Evolutionary conservation across 495 filamentous ascomycete species (phyloP), one percentile per base, ranked within the genome.

Genomic region (Aspergillus campestris): DNA sequence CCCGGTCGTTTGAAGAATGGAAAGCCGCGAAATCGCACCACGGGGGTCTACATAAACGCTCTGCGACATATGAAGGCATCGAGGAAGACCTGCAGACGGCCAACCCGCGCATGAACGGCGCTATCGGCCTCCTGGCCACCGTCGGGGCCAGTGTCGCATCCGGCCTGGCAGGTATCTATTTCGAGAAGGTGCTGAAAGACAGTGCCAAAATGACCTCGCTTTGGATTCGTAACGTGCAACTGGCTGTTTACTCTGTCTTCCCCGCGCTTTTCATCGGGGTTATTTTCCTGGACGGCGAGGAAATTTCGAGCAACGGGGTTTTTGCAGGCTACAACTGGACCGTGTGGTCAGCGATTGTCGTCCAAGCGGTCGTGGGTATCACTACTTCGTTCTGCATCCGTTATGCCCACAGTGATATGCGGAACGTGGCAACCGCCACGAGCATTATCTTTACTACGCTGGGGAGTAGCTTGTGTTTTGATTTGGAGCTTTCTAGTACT

Each of bases 51-150:
- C 66, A 73, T 14, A 72, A 71, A 42, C 81, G 92, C n/a, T 95
- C 89, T n/a, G 89, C 89, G 5, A 94, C 89, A 1, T 95, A 96
- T 56, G 84, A 95, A 62, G 91, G 92, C 14, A 95, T 95, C 42
- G 73, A 88, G 50, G 83, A 92, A 48, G 91, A 95, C 56, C 73
- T 84, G 33, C 71, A 75, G 35, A 62, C 76, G 27, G 74, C 72
- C 12, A 67, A 76, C 18, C 84, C 83, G 7, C 64, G 73, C 33
- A 78, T 94, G 76, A 88, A 89, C 64, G 75, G 80, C 40, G 73
- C 77, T 1, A 66, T 94, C 43, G 92, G 92, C n/a, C 57, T 97
- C 8, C 61, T 79, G 1, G 81, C 91, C 0, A 89, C 90, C 3
- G 61, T 90, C 42, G 71, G 83, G 5, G 83, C 89, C 15, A 87